A percentile compares a stretch with the other conserved stretches of the same genome.
Evolutionary conservation across 768 basidiomycete species (phyloP).

Genomic region (Amanita fuliginea): DNA sequence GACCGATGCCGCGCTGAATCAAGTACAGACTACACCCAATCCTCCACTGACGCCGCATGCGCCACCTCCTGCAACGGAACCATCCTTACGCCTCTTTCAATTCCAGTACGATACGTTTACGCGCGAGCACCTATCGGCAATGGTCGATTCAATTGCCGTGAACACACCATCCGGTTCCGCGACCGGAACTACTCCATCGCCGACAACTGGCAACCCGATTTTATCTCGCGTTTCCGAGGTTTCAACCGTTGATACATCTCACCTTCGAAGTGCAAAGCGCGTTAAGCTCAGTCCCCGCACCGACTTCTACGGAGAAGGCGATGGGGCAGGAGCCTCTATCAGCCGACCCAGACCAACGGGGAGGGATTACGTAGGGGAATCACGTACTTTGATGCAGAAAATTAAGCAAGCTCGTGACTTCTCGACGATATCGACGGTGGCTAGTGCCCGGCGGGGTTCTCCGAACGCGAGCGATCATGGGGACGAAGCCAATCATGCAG

Average conservation of each 20-base stretch:
- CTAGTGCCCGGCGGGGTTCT: slow-evolving; percentile 24
- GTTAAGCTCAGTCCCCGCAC: slow-evolving; percentile 64
- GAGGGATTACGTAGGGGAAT: slow-evolving; percentile 72
- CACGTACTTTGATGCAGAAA: slow-evolving; percentile 66
- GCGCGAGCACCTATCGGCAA: slow-evolving; percentile 82
- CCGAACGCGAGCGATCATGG: slow-evolving; percentile 5
- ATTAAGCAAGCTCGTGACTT: slow-evolving; percentile 71
- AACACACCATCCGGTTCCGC: slow-evolving; percentile 55
- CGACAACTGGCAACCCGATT: slow-evolving; percentile 31
- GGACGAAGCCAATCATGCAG: slow-evolving; percentile 5
- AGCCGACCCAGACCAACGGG: slow-evolving; percentile 36
- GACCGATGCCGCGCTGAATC: slow-evolving; percentile 23
- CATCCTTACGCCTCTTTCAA: slow-evolving; percentile 79
- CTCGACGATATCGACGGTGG: slow-evolving; percentile 60
- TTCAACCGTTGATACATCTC: slow-evolving; percentile 29
- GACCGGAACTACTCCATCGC: slow-evolving; percentile 31
- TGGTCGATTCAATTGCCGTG: slow-evolving; percentile 91
- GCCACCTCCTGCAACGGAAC: slow-evolving; percentile 42
- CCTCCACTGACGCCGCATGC: slow-evolving; percentile 18
- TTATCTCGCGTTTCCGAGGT: slow-evolving; percentile 39
- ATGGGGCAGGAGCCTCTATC: slow-evolving; percentile 32
- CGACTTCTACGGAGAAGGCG: slow-evolving; percentile 46
- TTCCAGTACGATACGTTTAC: slow-evolving; percentile 97
- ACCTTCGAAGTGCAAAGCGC: slow-evolving; percentile 68
- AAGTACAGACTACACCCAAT: slow-evolving; percentile 55